phyloP scores from a whole-genome alignment of 2,329 filamentous ascomycete species.

The Aspergillus viridinutans region DNA sequence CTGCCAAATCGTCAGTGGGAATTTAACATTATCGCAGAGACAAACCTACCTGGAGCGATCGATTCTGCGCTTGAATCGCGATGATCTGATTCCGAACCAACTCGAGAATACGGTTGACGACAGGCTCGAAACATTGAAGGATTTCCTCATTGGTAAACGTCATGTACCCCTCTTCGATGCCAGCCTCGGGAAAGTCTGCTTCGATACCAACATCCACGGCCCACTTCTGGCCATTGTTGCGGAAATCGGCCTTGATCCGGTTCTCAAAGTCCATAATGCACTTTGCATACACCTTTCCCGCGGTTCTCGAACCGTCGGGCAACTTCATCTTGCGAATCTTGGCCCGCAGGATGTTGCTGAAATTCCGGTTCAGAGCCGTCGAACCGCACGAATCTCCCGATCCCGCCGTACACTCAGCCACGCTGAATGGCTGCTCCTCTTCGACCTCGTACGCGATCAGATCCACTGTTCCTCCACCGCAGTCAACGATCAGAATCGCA shows the following conservation, averaged over 20 bases:
- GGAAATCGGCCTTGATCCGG: conserved; percentile 98
- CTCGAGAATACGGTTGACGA: conserved; percentile 94
- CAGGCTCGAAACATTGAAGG: conserved; percentile 96
- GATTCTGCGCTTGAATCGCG: conserved; percentile 95
- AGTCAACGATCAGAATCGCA: conserved; percentile 96
- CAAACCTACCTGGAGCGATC: conserved; percentile 67
- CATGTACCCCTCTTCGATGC: conserved; percentile 99
- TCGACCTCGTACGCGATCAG: conserved; percentile 98
- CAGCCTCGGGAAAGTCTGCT: conserved; percentile 94
- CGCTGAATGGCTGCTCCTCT: conserved; percentile 93
- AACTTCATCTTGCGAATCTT: conserved; percentile 99
- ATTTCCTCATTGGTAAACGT: conserved; percentile 99
- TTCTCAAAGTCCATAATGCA: conserved; percentile 99
- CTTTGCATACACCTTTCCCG: conserved; percentile 97
- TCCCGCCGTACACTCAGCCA: conserved; percentile 93
- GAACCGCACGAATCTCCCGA: conserved; percentile 97
- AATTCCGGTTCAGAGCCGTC: conserved; percentile 96
- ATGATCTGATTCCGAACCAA: conserved; percentile 98
- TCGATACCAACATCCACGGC: conserved; percentile 98
- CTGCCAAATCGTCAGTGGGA: conserved; percentile 36
- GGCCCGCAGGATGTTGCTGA: conserved; percentile 93
- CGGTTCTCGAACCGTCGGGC: conserved; percentile 91
- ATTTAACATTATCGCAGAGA: neutral
- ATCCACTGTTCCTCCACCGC: conserved; percentile 96
- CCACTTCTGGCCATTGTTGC: conserved; percentile 99